Base-by-base conservation (phyloP, 2,329 filamentous ascomycete genomes). In the Hymenoscyphus infarciens region DNA sequence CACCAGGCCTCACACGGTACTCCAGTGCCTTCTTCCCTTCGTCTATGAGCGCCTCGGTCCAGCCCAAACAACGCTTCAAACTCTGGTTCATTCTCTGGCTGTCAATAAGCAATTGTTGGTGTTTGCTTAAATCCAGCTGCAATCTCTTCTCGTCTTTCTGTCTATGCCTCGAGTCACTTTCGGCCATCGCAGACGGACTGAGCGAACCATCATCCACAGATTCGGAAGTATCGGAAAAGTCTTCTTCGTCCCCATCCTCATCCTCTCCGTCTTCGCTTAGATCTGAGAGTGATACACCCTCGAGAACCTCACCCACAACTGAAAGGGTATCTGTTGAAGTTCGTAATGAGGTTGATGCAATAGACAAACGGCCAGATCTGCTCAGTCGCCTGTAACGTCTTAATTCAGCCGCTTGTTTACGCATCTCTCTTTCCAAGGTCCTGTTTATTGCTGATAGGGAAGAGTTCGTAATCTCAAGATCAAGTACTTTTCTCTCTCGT, bases 71-170 rank as follows among this genome's bases (percentile, higher is more conserved):
- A 56, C 91, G 84, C 75, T 92, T 96, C 55, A 99, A 83, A 74
- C 91, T 96, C 74, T 96, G 91, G 73, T 97, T 98, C 81, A 98
- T 92, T 78, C 92, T 96, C 72, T 97, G 92, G 68, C 90, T 95
- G 74, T 97, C 93, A 45, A 92, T 80, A 8, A 99, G 83, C 1
- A 98, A 80, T 72, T 97, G 89, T 68, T 92, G 91, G 74, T 99
- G 95, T 73, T 93, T 94, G 3, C 87, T 84, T 0, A 99, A 82
- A 75, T 99, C 95, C 4, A 92, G 82, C 69, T 89, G 85, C n/a
- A 98, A 80, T 33, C 91, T 86, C 68, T 88, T 88, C 74, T 97
- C 92, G 67, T 98, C 94, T 60, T 84, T 84, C 57, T 85, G 83
- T n/a, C 87, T 83, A 65, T 90, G 80, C 71, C 81, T 69, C 71